Percentiles rank a stretch among this genome's conserved stretches.
These are phyloP conservation scores for Graphiopsis chlorocephala DNA, from an alignment of 2,329 filamentous ascomycete species.

Conservation along the genomic window DNA sequence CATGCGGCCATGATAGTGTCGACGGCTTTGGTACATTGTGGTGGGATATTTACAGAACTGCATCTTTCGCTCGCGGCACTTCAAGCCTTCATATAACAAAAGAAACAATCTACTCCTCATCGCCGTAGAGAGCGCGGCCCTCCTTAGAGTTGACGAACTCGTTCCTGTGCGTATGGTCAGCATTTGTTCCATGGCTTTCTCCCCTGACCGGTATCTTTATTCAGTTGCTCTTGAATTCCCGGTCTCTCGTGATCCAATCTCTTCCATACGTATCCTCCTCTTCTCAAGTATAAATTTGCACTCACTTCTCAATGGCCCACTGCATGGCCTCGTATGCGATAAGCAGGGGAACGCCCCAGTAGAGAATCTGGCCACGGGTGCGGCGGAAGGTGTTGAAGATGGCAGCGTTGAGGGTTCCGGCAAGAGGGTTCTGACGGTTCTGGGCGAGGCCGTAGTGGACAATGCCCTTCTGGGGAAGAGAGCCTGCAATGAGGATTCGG, in stretches of 20 bases:
- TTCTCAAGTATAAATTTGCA: conserved; percentile 18
- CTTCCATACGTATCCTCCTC: background rate
- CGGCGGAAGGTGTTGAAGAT: conserved; percentile 95
- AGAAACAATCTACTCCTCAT: conserved; percentile 37
- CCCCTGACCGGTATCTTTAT: background rate
- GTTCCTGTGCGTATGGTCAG: conserved; percentile 55
- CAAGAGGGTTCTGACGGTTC: conserved; percentile 87
- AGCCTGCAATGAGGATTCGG: conserved; percentile 34
- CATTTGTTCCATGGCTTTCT: conserved; percentile 10
- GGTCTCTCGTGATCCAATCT: background rate
- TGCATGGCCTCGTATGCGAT: conserved; percentile 77
- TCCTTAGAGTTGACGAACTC: conserved; percentile 79
- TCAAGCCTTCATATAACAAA: conserved; percentile 5
- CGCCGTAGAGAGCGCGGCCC: conserved; percentile 57
- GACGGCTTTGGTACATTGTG: conserved; percentile 9
- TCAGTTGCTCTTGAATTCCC: background rate
- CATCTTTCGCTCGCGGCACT: conserved; percentile 9
- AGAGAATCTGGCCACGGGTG: conserved; percentile 81
- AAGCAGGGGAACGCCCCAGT: conserved; percentile 76
- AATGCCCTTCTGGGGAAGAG: conserved; percentile 58
- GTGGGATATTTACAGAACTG: conserved; percentile 12
- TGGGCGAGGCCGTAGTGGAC: conserved; percentile 72
- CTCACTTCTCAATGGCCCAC: conserved; percentile 89
- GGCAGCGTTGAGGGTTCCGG: conserved; percentile 72
- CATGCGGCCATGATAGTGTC: background rate